Percentiles rank a stretch among this genome's conserved stretches.
phyloP scores from a whole-genome alignment of 192 early-diverging fungal species.

The Backusella mclennaniae region DNA sequence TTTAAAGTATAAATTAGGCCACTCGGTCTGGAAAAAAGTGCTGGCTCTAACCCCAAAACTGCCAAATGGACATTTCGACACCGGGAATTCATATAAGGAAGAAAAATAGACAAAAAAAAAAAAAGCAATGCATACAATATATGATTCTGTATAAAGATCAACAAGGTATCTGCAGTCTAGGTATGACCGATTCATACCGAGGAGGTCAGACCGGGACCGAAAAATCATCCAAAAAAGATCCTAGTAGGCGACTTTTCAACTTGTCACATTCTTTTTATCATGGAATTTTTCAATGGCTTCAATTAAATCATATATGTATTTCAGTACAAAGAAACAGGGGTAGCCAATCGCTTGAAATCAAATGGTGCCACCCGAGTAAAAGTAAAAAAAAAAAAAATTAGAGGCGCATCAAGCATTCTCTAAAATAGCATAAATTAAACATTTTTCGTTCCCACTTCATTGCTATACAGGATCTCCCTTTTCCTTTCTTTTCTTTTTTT shows the following conservation, averaged over 20 bases:
- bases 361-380: background rate
- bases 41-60: background rate
- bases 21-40: background rate
- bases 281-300: constrained; percentile 1
- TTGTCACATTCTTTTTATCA: constrained; percentile 8
- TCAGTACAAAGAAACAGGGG: background rate
- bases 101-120: background rate
- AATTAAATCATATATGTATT: constrained; percentile 6
- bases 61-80: background rate
- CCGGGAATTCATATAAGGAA: background rate
- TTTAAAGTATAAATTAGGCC: background rate
- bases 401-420: background rate
- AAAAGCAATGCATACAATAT: background rate
- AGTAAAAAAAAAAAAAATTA: background rate
- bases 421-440: constrained; percentile 10
- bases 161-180: background rate
- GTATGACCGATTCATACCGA: constrained; percentile 6
- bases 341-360: background rate
- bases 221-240: background rate
- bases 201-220: constrained; percentile 7
- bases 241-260: constrained; percentile 6
- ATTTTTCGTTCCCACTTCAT: constrained; percentile 6
- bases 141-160: background rate
- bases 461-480: background rate
- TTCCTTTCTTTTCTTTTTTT: background rate